Evolutionary conservation across 768 basidiomycete species (phyloP), one percentile per base, ranked within the genome.

Genomic region (Filobasidium wieringae): DNA sequence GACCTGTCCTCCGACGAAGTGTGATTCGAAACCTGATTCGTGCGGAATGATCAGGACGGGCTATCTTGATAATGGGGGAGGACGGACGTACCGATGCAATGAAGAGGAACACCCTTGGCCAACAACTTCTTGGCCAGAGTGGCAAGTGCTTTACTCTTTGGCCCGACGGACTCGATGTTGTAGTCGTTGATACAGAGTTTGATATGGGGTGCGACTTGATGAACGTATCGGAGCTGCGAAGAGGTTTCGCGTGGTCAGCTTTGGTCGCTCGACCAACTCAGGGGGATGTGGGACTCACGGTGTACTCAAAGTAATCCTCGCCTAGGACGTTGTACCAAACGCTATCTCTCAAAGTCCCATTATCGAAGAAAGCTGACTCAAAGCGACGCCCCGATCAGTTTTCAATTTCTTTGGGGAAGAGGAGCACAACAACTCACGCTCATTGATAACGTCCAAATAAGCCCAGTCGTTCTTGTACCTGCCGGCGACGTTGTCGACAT

Each of bases 121-220:
- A 63, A 53, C 22, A 71, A 55, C 7, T 58, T 57, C 40, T 63
- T 54, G 24, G 64, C 64, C 32, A 68, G 58, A 4, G 12, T 31
- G 15, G 58, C 60, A 19, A 63, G 58, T 0, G 66, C 66, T 9
- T 49, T 51, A 12, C 66, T 66, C 57, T 71, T 71, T 61, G 63
- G 65, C 55, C 66, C 68, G 41, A 71, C 61, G 7, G 56, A 53
- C 37, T 71, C 69, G 53, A 71, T 68, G 62, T 71, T 71, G 66
- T 71, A 69, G 55, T 69, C 68, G 63, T 69, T 69, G 61, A 69
- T 65, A 55, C 63, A 65, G 15, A 66, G 58, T 53, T 66, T 69
- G 62, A 69, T 55, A 5, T 64, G 58, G 32, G 68, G 68, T 12
- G 68, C 68, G 11, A 65, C 68, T 17, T 56, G 64, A 33, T 62